Conservation (phyloP, 805 yeast genomes). For the Candida berthetii region DNA sequence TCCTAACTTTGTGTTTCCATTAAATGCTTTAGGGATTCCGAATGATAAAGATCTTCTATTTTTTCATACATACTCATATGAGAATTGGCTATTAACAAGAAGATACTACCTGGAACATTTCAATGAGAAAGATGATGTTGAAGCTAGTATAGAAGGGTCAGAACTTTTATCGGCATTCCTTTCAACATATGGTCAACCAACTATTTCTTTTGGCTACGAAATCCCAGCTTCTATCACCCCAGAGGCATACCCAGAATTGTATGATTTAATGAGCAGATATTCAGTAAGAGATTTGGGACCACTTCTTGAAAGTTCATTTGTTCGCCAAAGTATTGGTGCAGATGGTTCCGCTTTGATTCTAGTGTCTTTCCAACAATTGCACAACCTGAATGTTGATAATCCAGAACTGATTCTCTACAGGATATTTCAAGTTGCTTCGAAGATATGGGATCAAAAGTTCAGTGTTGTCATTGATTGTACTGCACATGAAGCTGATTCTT, state of each 20-base stretch:
- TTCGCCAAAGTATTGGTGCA: constrained; percentile 58
- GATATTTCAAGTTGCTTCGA: constrained; percentile 57
- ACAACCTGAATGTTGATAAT: constrained; percentile 26
- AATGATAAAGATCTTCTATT: constrained; percentile 25
- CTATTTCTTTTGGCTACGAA: constrained; percentile 45
- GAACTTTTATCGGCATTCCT: constrained; percentile 40
- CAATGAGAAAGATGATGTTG: constrained; percentile 14
- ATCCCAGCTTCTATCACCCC: constrained; percentile 48
- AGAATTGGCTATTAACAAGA: constrained; percentile 37
- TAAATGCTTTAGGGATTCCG: constrained; percentile 11
- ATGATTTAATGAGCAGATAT: constrained; percentile 70
- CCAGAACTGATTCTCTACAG: constrained; percentile 51
- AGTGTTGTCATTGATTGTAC: constrained; percentile 67
- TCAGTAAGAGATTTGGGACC: constrained; percentile 45
- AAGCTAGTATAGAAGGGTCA: constrained; percentile 21
- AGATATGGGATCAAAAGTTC: constrained; percentile 66
- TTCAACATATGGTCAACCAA: constrained; percentile 52
- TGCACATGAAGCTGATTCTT: constrained; percentile 27
- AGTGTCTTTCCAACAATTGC: constrained; percentile 36
- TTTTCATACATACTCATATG: constrained; percentile 44
- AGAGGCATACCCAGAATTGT: constrained; percentile 44
- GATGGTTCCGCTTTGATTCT: constrained; percentile 73
- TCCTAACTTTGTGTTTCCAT: constrained; percentile 16
- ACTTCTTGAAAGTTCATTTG: constrained; percentile 36
- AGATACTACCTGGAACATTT: constrained; percentile 12